Percentiles rank a stretch among this genome's conserved stretches.
phyloP scores from a whole-genome alignment of 2,329 filamentous ascomycete genomes.

The Hymenoscyphus linearis region DNA sequence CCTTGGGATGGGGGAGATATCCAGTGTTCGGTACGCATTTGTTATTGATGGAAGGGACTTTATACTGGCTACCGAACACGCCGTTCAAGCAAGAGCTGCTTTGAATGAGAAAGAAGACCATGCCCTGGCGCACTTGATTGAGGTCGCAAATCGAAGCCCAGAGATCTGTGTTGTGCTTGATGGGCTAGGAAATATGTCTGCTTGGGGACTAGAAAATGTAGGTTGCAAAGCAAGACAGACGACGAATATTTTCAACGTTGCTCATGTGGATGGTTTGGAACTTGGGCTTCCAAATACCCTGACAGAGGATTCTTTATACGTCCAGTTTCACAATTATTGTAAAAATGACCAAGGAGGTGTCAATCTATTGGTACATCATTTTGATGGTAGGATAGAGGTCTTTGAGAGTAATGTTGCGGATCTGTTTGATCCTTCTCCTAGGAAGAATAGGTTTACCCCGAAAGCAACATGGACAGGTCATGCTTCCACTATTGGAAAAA shows the following conservation, averaged over 20 bases:
- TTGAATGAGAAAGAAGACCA: constrained; percentile 56
- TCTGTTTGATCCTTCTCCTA: constrained; percentile 68
- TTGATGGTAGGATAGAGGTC: constrained; percentile 79
- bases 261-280: constrained; percentile 61
- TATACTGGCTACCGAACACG: constrained; percentile 68
- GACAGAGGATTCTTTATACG: constrained; percentile 39
- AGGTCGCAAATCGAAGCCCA: constrained; percentile 76
- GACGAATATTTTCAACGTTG: constrained; percentile 76
- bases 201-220: constrained; percentile 87
- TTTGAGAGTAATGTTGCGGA: constrained; percentile 74
- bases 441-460: constrained; percentile 52
- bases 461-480: constrained; percentile 79
- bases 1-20: constrained; percentile 13
- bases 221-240: constrained; percentile 62
- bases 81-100: constrained; percentile 52
- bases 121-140: constrained; percentile 77
- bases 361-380: constrained; percentile 73
- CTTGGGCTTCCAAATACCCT: constrained; percentile 35
- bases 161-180: constrained; percentile 87
- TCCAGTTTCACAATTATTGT: constrained; percentile 70
- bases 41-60: constrained; percentile 81
- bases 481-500: constrained; percentile 72
- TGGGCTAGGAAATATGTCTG: constrained; percentile 78
- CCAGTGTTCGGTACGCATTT: constrained; percentile 61
- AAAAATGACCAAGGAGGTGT: constrained; percentile 59